Evolutionary conservation across 495 filamentous ascomycete genomes (phyloP).

Genomic region (Penicillium psychrofluorescens): DNA sequence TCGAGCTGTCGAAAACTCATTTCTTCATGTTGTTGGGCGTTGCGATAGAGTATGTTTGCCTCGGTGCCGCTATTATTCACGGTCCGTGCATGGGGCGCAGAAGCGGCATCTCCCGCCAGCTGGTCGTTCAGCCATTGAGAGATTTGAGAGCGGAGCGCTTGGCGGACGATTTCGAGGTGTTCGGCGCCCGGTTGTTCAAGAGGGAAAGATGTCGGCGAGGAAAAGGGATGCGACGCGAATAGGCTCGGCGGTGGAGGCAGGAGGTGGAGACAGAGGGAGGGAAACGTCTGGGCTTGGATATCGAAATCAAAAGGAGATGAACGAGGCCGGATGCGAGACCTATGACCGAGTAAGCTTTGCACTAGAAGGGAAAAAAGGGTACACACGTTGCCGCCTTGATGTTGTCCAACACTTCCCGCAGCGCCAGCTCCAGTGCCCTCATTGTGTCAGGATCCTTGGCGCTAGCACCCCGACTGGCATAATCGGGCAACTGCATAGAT

Average conservation of each 20-base stretch:
- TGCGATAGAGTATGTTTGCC: slow-evolving; percentile 36
- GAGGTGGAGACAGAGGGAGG: slow-evolving; percentile 70
- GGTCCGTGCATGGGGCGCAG: slow-evolving; percentile 16
- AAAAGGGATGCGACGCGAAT: slow-evolving; percentile 61
- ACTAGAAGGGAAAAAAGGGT: slow-evolving; percentile 1
- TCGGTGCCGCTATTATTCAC: slow-evolving; percentile 17
- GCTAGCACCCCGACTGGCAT: slow-evolving; percentile 48
- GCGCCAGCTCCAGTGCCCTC: slow-evolving; percentile 73
- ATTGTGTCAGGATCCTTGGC: slow-evolving; percentile 62
- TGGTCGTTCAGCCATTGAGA: slow-evolving; percentile 49
- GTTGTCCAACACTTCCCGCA: slow-evolving; percentile 72
- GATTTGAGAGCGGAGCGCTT: slow-evolving; percentile 58
- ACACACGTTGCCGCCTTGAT: slow-evolving; percentile 74
- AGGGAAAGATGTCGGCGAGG: slow-evolving; percentile 66
- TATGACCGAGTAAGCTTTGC: neutral
- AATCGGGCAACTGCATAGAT: slow-evolving; percentile 48
- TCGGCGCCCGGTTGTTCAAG: slow-evolving; percentile 60
- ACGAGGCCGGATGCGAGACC: slow-evolving; percentile 26
- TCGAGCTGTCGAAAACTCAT: slow-evolving; percentile 58
- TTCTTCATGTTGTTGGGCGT: slow-evolving; percentile 50
- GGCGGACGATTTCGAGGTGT: slow-evolving; percentile 62
- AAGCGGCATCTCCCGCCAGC: slow-evolving; percentile 20
- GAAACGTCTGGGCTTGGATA: slow-evolving; percentile 71
- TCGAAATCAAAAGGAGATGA: slow-evolving; percentile 73
- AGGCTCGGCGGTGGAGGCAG: slow-evolving; percentile 72